Percentiles rank a stretch among this genome's conserved stretches.
Evolutionary conservation across 768 basidiomycete species (phyloP).

Genomic region (Tylopilus plumbeoviolaceoides): DNA sequence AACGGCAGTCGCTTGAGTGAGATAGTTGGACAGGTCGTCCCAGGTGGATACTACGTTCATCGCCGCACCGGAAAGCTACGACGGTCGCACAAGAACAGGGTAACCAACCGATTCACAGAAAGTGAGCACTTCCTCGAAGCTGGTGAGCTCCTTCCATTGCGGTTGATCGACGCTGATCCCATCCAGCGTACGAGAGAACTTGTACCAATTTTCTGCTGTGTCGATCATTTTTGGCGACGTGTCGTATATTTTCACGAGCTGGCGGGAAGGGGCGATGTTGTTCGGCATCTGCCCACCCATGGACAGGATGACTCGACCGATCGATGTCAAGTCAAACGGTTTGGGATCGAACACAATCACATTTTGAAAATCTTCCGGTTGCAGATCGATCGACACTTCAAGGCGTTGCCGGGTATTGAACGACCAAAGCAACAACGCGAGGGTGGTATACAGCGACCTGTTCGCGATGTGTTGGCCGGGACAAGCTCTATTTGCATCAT

Average conservation of each 20-base stretch:
- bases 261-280: slow-evolving; percentile 94
- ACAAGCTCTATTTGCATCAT: slow-evolving; percentile 40
- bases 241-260: slow-evolving; percentile 96
- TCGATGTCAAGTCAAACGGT: slow-evolving; percentile 61
- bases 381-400: slow-evolving; percentile 51
- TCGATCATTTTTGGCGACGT: slow-evolving; percentile 99
- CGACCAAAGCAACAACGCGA: slow-evolving; percentile 58
- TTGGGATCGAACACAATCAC: slow-evolving; percentile 51
- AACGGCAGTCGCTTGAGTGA: slow-evolving; percentile 93
- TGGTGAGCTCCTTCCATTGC: slow-evolving; percentile 93
- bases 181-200: slow-evolving; percentile 96
- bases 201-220: slow-evolving; percentile 98
- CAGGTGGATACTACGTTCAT: slow-evolving; percentile 98
- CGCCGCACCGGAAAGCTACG: slow-evolving; percentile 97
- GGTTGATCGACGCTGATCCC: slow-evolving; percentile 99
- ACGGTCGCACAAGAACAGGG: slow-evolving; percentile 93
- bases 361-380: slow-evolving; percentile 46
- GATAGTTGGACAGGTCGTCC: slow-evolving; percentile 87
- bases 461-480: slow-evolving; percentile 49
- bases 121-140: slow-evolving; percentile 76
- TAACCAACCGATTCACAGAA: slow-evolving; percentile 95
- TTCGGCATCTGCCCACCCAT: slow-evolving; percentile 99
- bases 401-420: no score
- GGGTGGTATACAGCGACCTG: slow-evolving; percentile 55
- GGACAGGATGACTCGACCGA: slow-evolving; percentile 84